phyloP scores from a whole-genome alignment of 2,329 filamentous ascomycete species.

The Monosporascus sp. region DNA sequence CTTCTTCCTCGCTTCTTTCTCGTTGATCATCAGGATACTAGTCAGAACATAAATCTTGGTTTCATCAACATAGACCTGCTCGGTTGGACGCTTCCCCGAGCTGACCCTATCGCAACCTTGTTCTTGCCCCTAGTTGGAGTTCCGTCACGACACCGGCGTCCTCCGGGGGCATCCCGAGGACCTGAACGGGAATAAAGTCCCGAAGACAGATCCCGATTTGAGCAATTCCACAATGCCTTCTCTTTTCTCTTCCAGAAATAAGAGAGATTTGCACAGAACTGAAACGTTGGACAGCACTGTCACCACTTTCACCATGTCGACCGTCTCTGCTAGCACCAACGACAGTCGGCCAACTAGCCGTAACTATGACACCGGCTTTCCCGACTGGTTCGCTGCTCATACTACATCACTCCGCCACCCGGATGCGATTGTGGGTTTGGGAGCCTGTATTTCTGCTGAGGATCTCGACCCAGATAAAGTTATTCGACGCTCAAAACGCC shows the following conservation, averaged over 20 bases:
- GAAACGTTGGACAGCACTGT: slow-evolving; percentile 1
- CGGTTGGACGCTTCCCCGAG: neutral
- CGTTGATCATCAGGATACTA: neutral
- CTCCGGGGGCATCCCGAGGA: neutral
- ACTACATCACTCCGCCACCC: slow-evolving; percentile 60
- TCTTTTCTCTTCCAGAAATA: neutral
- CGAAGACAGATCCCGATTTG: neutral
- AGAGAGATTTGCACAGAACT: slow-evolving; percentile 4
- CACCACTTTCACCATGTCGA: slow-evolving; percentile 20
- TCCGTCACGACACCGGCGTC: no score
- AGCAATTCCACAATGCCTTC: neutral
- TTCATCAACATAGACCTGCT: neutral
- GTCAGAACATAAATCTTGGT: neutral
- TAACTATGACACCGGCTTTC: slow-evolving; percentile 27
- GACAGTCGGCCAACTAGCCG: slow-evolving; percentile 23
- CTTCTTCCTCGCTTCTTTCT: neutral
- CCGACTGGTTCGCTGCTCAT: slow-evolving; percentile 30
- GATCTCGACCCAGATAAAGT: slow-evolving; percentile 42
- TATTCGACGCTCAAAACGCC: slow-evolving; percentile 38
- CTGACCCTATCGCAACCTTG: neutral
- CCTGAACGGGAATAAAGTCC: neutral
- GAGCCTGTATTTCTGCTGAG: slow-evolving; percentile 50
- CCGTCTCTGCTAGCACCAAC: slow-evolving; percentile 14
- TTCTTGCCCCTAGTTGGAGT: no score
- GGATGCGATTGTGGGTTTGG: slow-evolving; percentile 51